Evolutionary conservation across 2,329 filamentous ascomycete genomes (phyloP).

Genomic region (Penicillium olsonii): DNA sequence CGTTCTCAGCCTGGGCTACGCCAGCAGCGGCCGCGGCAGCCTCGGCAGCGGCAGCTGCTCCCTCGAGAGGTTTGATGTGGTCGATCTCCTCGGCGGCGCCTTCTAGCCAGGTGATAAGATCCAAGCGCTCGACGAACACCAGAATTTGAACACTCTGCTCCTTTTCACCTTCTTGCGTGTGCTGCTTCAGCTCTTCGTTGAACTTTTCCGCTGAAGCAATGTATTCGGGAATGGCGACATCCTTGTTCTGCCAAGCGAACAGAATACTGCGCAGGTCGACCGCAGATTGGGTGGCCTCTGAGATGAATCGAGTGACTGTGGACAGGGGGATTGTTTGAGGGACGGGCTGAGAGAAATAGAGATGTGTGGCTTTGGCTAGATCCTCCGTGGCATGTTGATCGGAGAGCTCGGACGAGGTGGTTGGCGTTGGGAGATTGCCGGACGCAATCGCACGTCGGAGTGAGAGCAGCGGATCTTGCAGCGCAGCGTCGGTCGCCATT

Average conservation of each 20-base stretch:
- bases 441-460: conserved; percentile 80
- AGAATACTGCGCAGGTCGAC: conserved; percentile 93
- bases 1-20: conserved; percentile 43
- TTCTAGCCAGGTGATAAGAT: conserved; percentile 90
- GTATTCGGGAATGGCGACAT: conserved; percentile 86
- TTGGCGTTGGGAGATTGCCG: conserved; percentile 69
- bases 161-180: conserved; percentile 27
- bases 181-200: conserved; percentile 68
- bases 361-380: conserved; percentile 74
- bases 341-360: conserved; percentile 68
- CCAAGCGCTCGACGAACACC: conserved; percentile 86
- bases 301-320: conserved; percentile 80
- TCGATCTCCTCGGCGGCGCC: conserved; percentile 88
- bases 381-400: conserved; percentile 61
- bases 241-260: conserved; percentile 93
- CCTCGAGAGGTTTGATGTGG: conserved; percentile 82
- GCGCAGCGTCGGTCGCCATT: conserved; percentile 60
- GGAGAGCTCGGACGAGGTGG: conserved; percentile 65
- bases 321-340: conserved; percentile 68
- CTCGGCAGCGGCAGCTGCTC: conserved; percentile 52
- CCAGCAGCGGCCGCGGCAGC: conserved; percentile 44
- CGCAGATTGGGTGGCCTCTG: conserved; percentile 64
- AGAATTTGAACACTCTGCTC: conserved; percentile 77
- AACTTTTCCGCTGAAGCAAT: conserved; percentile 78
- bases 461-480: conserved; percentile 75